Conservation (phyloP, 2,329 filamentous ascomycete genomes). For the Trichoderma sp. region DNA sequence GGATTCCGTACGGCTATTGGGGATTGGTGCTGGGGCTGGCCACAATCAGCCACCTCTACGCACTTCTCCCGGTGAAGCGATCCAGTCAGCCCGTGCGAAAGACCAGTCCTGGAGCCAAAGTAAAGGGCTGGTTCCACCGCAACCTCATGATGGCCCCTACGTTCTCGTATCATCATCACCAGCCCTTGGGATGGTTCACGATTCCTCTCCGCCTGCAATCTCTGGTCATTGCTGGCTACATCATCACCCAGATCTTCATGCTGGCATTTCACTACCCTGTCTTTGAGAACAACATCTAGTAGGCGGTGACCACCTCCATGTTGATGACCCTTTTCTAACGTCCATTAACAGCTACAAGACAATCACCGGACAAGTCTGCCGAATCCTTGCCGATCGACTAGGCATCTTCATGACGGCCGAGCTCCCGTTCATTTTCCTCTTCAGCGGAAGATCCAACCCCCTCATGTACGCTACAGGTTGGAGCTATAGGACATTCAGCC, state of each 20-base stretch:
- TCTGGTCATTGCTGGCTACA: slow-evolving; percentile 39
- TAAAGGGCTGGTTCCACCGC: slow-evolving; percentile 26
- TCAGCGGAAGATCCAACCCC: slow-evolving; percentile 63
- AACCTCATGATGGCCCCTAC: slow-evolving; percentile 31
- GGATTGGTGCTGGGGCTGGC: slow-evolving; percentile 27
- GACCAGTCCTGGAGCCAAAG: slow-evolving; percentile 3
- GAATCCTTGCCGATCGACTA: slow-evolving; percentile 60
- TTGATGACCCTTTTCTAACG: slow-evolving; percentile 1
- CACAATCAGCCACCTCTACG: slow-evolving; percentile 25
- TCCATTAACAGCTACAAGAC: slow-evolving; percentile 36
- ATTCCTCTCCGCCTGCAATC: slow-evolving; percentile 43
- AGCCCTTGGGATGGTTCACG: slow-evolving; percentile 42
- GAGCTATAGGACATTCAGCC: slow-evolving; percentile 63
- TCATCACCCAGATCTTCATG: slow-evolving; percentile 39
- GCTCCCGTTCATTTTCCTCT: slow-evolving; percentile 62
- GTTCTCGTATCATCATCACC: slow-evolving; percentile 30
- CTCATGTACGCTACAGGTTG: slow-evolving; percentile 65
- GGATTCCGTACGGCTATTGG: slow-evolving; percentile 31
- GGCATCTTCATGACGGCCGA: slow-evolving; percentile 61
- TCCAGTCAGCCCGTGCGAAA: slow-evolving; percentile 12
- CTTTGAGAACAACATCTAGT: slow-evolving; percentile 41
- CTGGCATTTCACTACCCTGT: slow-evolving; percentile 38
- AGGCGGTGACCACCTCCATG: slow-evolving; percentile 20
- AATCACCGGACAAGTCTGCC: slow-evolving; percentile 39
- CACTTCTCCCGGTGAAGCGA: slow-evolving; percentile 19